Base-by-base conservation (phyloP, 148 eudicot species). In the Silene conica region DNA sequence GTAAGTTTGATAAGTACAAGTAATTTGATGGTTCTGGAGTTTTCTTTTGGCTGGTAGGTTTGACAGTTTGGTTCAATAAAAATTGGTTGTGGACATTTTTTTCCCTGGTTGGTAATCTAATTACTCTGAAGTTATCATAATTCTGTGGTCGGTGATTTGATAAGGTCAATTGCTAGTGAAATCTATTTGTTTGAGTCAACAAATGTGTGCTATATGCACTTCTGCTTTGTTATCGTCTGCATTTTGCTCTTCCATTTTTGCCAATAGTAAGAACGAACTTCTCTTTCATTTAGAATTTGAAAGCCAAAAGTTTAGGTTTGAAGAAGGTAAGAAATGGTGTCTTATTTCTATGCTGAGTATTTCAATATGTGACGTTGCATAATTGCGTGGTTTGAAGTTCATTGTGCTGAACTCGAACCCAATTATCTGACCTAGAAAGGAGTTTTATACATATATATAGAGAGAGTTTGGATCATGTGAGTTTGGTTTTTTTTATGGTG, bases 121-220 rank as follows among this genome's bases (percentile, higher is more conserved):
- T 63, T 34, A n/a, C 52, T 79, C 45, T 69, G 70, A 31, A 2
- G n/a, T 38, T 8, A 18, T 70, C 11, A 11, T 19, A 69, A 63
- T 15, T 67, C 70, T 70, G 20, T 75, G 62, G 57, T 71, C 66
- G 69, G 67, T 76, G 77, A 76, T 73, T 67, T 63, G 74, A 72
- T 77, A 71, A 26, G 83, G 66, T 81, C 61, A 69, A 73, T 54
- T 38, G 45, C 12, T 50, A 67, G 56, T 62, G 50, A 43, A 68
- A 41, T 56, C 12, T 69, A 23, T 66, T 66, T 71, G 59, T 45
- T 57, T 57, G 46, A 66, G 50, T 67, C 61, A 78, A 77, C 11
- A 63, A 41, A 55, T 75, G 28, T 67, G 8, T 68, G 43, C 48
- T 54, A 8, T 67, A 59, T 72, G 76, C 8, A 59, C 73, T 46